Evolutionary conservation across 1,139 yeast species (phyloP), one percentile per base, ranked within the genome.

Genomic region (Suhomyces terraborum): DNA sequence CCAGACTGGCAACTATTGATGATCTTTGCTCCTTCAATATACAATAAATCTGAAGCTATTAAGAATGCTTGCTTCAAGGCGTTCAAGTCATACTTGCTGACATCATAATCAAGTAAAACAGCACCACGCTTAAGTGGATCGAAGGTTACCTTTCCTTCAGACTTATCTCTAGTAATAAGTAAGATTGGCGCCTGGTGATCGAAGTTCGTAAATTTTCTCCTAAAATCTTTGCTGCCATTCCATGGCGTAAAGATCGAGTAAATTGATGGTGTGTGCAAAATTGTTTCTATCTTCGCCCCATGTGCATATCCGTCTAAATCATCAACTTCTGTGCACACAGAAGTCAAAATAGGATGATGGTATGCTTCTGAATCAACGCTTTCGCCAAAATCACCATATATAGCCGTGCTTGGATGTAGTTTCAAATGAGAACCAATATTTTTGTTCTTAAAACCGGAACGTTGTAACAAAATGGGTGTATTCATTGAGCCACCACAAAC

Each of bases 241-340:
- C 80, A 79, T 4, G 82, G 81, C 8, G 66, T 36, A 46, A 69
- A 69, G 19, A 59, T 58, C 13, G 64, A 46, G 42, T 70, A 68
- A 18, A 75, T 45, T 36, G 56, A 56, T 2, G 84, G 84, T 10
- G 69, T 60, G 49, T 77, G 80, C 32, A 73, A 62, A 17, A 76
- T 50, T 3, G 82, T 65, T 57, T 79, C 84, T 42, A 79, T 67
- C 55, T 72, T 74, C 10, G 81, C 77, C 2, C 84, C 84, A 52
- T 79, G 82, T 3, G 69, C 78, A 45, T 70, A 61, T 3, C 83
- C 83, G 53, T 79, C 84, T 26, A 77, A 51, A 49, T 79, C 79
- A 41, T 70, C 80, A 23, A 62, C 69, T 52, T 76, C 69, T 14
- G 71, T 66, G 54, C 77, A 67, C 1, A 78, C 80, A 0, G 80